A percentile compares a stretch with the other conserved stretches of the same genome.
Evolutionary conservation across 345 rosid genomes (phyloP).

Genomic region (Ailanthus altissimus): DNA sequence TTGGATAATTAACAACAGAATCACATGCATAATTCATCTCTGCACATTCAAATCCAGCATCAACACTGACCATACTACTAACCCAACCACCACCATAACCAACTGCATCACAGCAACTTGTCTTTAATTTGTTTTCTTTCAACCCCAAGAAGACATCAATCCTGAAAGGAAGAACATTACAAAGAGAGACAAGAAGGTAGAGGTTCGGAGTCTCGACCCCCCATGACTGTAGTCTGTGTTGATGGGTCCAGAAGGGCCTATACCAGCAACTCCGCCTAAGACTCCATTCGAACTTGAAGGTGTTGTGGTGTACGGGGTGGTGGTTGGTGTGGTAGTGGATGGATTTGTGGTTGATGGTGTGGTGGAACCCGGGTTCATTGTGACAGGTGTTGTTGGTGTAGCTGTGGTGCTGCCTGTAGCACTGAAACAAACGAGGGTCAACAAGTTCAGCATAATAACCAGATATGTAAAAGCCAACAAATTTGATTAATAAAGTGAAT

Average conservation of each 20-base stretch:
- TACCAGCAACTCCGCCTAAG: constrained; percentile 48
- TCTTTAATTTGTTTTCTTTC: constrained; percentile 7
- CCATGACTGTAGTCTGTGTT: constrained; percentile 44
- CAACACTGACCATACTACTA: constrained; percentile 21
- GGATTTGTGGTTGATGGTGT: constrained; percentile 40
- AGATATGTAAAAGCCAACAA: too few species aligned
- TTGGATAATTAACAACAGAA: constrained; percentile 28
- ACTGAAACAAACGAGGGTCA: constrained; percentile 4
- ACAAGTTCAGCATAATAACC: too few species aligned
- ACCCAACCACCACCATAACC: constrained; percentile 10
- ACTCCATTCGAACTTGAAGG: constrained; percentile 53
- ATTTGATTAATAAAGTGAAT: not conserved
- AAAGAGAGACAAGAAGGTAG: constrained; percentile 2
- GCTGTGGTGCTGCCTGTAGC: constrained; percentile 30
- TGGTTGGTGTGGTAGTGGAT: constrained; percentile 24
- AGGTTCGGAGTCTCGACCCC: constrained; percentile 26
- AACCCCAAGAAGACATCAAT: constrained; percentile 37
- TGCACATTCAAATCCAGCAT: constrained; percentile 30
- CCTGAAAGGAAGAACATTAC: constrained; percentile 24
- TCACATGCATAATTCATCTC: constrained; percentile 34
- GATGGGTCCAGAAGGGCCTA: constrained; percentile 43
- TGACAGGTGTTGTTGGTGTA: constrained; percentile 1
- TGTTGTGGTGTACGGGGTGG: constrained; percentile 43
- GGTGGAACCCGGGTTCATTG: constrained; percentile 15
- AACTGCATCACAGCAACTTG: not conserved